Evolutionary conservation across 169 alveolate genomes (phyloP), one percentile per base, ranked within the genome.

Genomic region (Babesia gibsoni): DNA sequence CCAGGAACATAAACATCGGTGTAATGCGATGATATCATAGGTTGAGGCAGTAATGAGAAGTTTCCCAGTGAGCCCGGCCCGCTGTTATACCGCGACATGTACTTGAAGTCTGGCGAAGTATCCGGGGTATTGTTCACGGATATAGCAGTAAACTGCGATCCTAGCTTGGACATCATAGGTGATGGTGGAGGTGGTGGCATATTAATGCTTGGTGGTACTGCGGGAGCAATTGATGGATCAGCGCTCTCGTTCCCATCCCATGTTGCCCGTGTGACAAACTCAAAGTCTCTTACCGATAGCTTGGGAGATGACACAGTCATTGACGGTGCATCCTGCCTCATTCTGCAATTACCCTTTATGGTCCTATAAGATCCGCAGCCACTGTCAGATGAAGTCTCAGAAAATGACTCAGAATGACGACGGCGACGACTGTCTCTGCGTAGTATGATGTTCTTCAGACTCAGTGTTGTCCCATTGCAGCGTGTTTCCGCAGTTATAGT

Each of bases 221-320:
- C 82, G 8, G 87, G 87, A 16, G 87, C 87, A 41, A 78, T 67
- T 33, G 87, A 78, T 16, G 87, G 87, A 23, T 78, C 87, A 8
- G 82, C 87, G 23, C 79, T 59, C 45, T 78, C 87, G 41, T 16
- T 61, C 43, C 87, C 87, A 39, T 67, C 63, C 87, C 87, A 78
- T 6, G 87, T 78, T 41, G 87, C 87, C 46, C 87, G 66, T 12
- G 87, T 78, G 37, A 52, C 73, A 22, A 52, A 48, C 54, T 78
- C 87, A 18, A 68, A 33, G 36, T 78, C 82, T 14, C 61, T 39
- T 12, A 65, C 32, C 5, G 83, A 20, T 18, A 67, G 63, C 45
- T 36, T 67, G 12, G 73, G 67, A 8, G 83, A 66, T n/a, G 74
- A 41, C 14, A 39, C 33, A 6, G 69, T 45, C 7, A 49, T 37